These are phyloP conservation scores for Brassica nigra DNA, from an alignment of 345 rosid genomes.

Conservation along the genomic window DNA sequence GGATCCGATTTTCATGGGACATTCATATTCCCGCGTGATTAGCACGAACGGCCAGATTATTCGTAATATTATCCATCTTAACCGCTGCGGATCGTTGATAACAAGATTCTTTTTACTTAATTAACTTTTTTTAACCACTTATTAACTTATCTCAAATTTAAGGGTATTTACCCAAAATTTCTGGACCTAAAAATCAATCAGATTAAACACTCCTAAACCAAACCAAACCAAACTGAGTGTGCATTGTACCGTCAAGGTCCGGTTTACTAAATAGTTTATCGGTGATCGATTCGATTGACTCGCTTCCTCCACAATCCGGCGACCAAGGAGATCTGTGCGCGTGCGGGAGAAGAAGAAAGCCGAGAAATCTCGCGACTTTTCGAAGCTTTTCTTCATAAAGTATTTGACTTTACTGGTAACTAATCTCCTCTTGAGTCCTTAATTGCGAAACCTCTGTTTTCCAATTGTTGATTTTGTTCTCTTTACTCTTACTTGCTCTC, in stretches of 20 bases:
- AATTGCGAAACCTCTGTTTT: not conserved
- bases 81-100: constrained; percentile 7
- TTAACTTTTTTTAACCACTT: no score
- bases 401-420: not conserved
- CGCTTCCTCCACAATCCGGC: not conserved
- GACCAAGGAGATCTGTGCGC: constrained; percentile 14
- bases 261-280: constrained; percentile 17
- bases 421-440: not conserved
- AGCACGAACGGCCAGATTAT: constrained; percentile 11
- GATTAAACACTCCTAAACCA: not conserved
- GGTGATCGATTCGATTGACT: constrained; percentile 19
- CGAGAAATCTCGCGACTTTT: constrained; percentile 3
- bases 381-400: constrained; percentile 10
- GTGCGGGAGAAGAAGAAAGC: not conserved
- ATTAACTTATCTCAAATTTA: no score
- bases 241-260: not conserved
- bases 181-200: not conserved
- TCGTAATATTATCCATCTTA: not conserved
- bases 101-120: not conserved
- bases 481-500: not conserved
- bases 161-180: not conserved
- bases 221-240: not conserved
- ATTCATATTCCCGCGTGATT: not conserved
- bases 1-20: constrained; percentile 30
- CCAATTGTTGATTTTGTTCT: not conserved